Conservation (phyloP, 164 flowering plant species). For the Dillenia turbinata region DNA sequence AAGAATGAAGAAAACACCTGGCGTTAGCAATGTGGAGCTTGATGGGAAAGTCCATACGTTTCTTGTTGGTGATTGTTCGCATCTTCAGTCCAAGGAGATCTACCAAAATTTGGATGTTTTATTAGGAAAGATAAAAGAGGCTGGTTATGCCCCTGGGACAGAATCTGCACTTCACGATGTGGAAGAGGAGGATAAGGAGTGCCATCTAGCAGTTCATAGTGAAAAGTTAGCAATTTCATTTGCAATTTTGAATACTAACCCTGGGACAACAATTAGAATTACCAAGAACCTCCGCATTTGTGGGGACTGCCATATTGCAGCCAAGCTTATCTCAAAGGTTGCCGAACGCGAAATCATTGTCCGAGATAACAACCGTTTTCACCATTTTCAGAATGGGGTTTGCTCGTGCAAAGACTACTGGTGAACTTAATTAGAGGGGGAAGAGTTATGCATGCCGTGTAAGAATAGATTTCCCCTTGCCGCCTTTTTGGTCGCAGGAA, state of each 20-base stretch:
- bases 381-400: conserved; percentile 28
- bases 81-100: conserved; percentile 26
- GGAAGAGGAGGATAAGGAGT: conserved; percentile 45
- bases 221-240: conserved; percentile 39
- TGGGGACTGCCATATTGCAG: conserved; percentile 39
- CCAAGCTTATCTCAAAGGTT: conserved; percentile 33
- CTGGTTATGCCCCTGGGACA: conserved; percentile 36
- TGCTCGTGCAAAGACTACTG: conserved; percentile 46
- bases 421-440: conserved; percentile 12
- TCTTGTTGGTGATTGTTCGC: conserved; percentile 31
- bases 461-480: no score
- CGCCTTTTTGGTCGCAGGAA: no score
- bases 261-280: conserved; percentile 27
- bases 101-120: conserved; percentile 30
- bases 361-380: conserved; percentile 35
- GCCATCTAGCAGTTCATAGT: conserved; percentile 37
- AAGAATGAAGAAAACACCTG: conserved; percentile 31
- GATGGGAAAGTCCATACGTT: conserved; percentile 23
- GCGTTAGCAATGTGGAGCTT: conserved; percentile 35
- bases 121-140: conserved; percentile 34
- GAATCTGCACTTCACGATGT: conserved; percentile 38
- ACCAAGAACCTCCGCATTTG: conserved; percentile 41
- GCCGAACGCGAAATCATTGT: conserved; percentile 24
- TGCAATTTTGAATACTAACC: conserved; percentile 27
- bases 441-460: no score